phyloP scores from a whole-genome alignment of 2,329 filamentous ascomycete genomes.

The Ceratocystis cacaofunesta region DNA sequence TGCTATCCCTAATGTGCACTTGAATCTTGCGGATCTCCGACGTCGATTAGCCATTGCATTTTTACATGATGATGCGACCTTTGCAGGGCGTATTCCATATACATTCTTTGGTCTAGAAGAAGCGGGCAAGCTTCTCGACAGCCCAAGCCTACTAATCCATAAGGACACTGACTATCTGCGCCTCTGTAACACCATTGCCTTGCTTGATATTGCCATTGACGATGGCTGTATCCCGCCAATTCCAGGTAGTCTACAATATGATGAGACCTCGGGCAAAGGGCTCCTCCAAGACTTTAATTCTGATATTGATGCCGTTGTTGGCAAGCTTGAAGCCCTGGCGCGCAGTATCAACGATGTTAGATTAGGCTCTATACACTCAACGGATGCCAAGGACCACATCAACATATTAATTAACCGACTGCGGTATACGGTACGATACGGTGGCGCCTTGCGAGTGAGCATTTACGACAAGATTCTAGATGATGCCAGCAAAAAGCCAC shows the following conservation, averaged over 20 bases:
- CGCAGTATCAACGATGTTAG: slow-evolving; percentile 58
- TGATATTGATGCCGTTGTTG: slow-evolving; percentile 52
- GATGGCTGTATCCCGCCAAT: slow-evolving; percentile 29
- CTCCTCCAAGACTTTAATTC: slow-evolving; percentile 45
- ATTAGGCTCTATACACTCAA: slow-evolving; percentile 54
- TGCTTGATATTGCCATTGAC: slow-evolving; percentile 64
- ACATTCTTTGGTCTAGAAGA: slow-evolving; percentile 23
- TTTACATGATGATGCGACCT: slow-evolving; percentile 37
- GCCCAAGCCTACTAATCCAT: slow-evolving; percentile 37
- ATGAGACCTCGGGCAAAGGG: slow-evolving; percentile 19
- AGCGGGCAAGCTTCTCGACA: slow-evolving; percentile 23
- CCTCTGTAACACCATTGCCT: slow-evolving; percentile 47
- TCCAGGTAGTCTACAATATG: slow-evolving; percentile 18
- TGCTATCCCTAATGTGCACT: slow-evolving; percentile 39
- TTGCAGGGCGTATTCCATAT: slow-evolving; percentile 29
- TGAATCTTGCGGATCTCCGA: slow-evolving; percentile 43
- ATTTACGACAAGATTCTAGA: slow-evolving; percentile 30
- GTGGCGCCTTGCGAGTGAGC: slow-evolving; percentile 37
- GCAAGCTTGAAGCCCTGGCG: slow-evolving; percentile 41
- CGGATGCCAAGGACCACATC: slow-evolving; percentile 61
- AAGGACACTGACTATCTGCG: slow-evolving; percentile 50
- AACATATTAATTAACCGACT: slow-evolving; percentile 64
- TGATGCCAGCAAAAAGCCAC: not conserved
- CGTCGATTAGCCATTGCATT: slow-evolving; percentile 51
- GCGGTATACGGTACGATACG: slow-evolving; percentile 53